A percentile compares a stretch with the other conserved stretches of the same genome.
Evolutionary conservation across 306 rosid genomes (phyloP).

Genomic region (Casuarina glauca): DNA sequence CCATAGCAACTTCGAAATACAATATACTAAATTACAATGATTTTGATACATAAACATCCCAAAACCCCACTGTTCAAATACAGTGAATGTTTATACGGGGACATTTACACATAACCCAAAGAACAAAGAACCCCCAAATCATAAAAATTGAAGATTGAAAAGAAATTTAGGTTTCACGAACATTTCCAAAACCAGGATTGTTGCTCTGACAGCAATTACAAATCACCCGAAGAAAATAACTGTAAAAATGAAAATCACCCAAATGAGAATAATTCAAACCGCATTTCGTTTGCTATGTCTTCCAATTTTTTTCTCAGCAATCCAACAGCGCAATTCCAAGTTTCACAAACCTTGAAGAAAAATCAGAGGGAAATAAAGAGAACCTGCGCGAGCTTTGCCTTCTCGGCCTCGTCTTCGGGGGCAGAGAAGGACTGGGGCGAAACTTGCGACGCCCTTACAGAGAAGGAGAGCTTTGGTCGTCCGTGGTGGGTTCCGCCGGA

Average conservation of each 20-base stretch:
- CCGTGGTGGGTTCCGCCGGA: conserved; percentile 29
- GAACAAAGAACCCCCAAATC: neutral
- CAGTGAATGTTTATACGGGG: neutral
- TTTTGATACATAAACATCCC: neutral
- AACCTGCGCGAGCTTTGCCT: conserved; percentile 84
- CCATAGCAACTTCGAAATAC: too few species aligned
- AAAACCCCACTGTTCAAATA: neutral
- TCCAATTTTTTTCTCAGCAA: conserved; percentile 5
- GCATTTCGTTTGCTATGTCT: neutral
- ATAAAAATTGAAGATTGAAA: neutral
- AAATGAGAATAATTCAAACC: neutral
- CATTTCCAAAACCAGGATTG: neutral
- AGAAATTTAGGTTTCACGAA: neutral
- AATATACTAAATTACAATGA: neutral
- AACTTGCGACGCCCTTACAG: conserved; percentile 48
- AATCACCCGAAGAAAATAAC: neutral
- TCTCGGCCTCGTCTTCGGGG: conserved; percentile 62
- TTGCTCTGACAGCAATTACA: neutral
- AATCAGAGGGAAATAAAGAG: neutral
- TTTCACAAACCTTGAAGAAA: neutral
- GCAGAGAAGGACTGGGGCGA: conserved; percentile 45
- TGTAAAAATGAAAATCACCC: neutral
- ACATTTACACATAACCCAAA: neutral
- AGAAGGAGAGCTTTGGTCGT: conserved; percentile 35
- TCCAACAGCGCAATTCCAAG: neutral